Conservation (phyloP, 441 rosid genomes). For the Biscutella laevigata region DNA sequence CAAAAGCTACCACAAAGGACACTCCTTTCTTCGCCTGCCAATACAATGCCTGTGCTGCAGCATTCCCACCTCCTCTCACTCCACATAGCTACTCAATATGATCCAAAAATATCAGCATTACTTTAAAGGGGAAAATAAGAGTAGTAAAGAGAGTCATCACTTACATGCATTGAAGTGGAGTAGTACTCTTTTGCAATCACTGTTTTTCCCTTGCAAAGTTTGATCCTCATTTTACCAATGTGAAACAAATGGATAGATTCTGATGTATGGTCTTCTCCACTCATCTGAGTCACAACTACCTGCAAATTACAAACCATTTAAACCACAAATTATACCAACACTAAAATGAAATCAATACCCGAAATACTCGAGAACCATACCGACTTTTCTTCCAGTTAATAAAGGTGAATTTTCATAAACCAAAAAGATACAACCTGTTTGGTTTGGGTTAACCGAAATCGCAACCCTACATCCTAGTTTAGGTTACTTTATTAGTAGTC, state of each 20-base stretch:
- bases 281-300: conserved; percentile 79
- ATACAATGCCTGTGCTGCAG: conserved; percentile 86
- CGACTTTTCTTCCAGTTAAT: no score
- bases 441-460: no score
- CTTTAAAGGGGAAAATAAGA: no score
- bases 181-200: conserved; percentile 78
- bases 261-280: conserved; percentile 53
- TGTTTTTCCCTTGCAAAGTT: conserved; percentile 67
- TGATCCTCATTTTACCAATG: conserved; percentile 95
- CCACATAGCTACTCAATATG: conserved; percentile 61
- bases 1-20: conserved; percentile 78
- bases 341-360: no score
- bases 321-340: no score
- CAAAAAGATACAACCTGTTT: no score
- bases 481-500: no score
- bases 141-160: neutral
- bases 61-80: conserved; percentile 97
- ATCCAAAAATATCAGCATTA: no score
- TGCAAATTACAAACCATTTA: conserved; percentile 24
- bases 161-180: conserved; percentile 75
- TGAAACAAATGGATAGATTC: conserved; percentile 80
- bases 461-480: no score
- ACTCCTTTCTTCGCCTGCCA: conserved; percentile 77
- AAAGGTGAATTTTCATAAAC: no score
- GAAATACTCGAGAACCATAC: no score